Base-by-base conservation (phyloP, 352 stramenopile species). In the Phytophthora tubulina region DNA sequence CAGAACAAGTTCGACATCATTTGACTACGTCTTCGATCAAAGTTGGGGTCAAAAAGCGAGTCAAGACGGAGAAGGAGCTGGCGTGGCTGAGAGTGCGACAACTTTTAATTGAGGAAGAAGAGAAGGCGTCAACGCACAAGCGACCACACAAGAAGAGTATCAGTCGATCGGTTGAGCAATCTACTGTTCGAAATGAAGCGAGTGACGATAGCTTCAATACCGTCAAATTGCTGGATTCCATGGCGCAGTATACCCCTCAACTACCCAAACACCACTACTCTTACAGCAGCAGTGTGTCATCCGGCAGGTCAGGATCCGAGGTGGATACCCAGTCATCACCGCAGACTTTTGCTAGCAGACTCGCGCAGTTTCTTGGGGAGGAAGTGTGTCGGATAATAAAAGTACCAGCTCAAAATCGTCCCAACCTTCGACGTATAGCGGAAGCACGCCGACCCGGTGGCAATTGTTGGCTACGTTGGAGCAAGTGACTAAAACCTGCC, bases 401-500 rank as follows among this genome's bases (percentile, higher is more conserved):
- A 21, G 14, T n/a, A 62, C 63, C 0, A 27, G 56, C 5, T 55
- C 45, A 0, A 63, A 48, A 30, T 41, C 52, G 3, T 46, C 41
- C 21, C 21, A 27, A 27, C 21, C 21, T 27, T 27, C 21, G 21
- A 27, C 21, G 15, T 57, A 56, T 35, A 39, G 31, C 35, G 36
- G 17, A 2, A 46, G 11, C 13, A 17, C 27, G 6, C 41, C 55
- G 3, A 49, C 79, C 10, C 80, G 73, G 15, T 80, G 84, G 61
- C 13, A 46, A 46, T 27, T 91, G 8, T 33, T 92, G 33, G 39
- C 66, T 0, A 68, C 69, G 8, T 42, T 92, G 41, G 67, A 80
- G 21, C 76, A 87, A 41, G 70, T 91, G 21, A 67, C 74, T 4
- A 78, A 89, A 41, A 83, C 78, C 0, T 90, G 77, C 44, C 71